Evolutionary conservation across 2,329 filamentous ascomycete species (phyloP), one percentile per base, ranked within the genome.

Genomic region (Venturia nashicola): DNA sequence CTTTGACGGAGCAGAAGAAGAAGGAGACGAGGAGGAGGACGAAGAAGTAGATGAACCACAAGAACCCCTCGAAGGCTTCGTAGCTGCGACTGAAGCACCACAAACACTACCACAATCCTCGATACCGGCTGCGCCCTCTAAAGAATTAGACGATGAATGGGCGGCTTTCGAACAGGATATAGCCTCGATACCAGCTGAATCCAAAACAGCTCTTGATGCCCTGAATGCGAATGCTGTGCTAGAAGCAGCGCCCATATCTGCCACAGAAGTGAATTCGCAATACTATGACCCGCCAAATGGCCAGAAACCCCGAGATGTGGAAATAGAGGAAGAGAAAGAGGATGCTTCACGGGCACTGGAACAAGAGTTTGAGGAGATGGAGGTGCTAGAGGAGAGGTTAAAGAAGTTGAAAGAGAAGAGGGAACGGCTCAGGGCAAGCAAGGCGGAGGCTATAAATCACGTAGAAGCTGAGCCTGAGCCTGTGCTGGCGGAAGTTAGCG

Each of bases 81-180:
- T 63, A 40, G 23, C 48, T 23, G 61, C 61, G 11, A 55, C 32
- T 23, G 61, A 40, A 40, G 34, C 36, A 57, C 48, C 59, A 34
- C 42, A 23, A 44, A 55, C 44, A 61, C 62, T 55, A 43, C 62
- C 60, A 11, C 34, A 54, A 65, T 57, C 51, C 14, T 36, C 51
- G 23, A 57, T n/a, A 36, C 32, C 61, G 16, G 23, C 6, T 3
- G 43, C 59, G 3, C 20, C 40, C 8, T 5, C 61, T 16, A 18
- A 68, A 51, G 20, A 90, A 9, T 85, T 92, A 71, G 90, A 96
- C 70, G 84, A 87, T 63, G 89, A 94, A 74, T 94, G 89, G 89
- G 88, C 89, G 1, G 89, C 90, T 9, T 95, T 96, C 71, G 88
- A 96, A 72, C 88, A 89, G 2, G 90, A 96, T 63, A 86, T 96